Evolutionary conservation across 1,284 basidiomycete species (phyloP).

Genomic region (Rhodotorula mucilaginosa): DNA sequence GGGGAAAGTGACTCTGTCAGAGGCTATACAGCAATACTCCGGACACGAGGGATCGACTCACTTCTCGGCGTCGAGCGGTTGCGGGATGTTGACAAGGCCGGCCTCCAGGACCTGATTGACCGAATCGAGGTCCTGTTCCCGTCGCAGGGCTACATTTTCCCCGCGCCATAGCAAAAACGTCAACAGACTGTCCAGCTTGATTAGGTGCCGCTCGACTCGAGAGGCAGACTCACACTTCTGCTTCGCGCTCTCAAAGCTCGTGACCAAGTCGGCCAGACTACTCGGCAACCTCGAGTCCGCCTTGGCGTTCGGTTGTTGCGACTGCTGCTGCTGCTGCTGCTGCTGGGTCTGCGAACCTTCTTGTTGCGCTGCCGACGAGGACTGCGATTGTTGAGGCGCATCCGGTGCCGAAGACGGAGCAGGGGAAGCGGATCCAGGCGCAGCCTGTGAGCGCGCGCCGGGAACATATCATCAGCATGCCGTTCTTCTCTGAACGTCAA

Average conservation of each 20-base stretch:
- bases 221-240: slow-evolving; percentile 70
- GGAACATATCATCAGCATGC: too few species aligned
- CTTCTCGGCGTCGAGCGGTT: slow-evolving; percentile 93
- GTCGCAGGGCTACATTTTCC: slow-evolving; percentile 63
- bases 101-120: slow-evolving; percentile 88
- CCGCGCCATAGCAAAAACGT: not conserved
- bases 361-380: slow-evolving; percentile 17
- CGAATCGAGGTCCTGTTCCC: slow-evolving; percentile 72
- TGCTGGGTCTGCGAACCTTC: slow-evolving; percentile 37
- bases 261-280: slow-evolving; percentile 85
- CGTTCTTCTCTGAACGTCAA: too few species aligned
- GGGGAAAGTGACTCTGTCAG: slow-evolving; percentile 14
- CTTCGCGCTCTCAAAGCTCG: slow-evolving; percentile 92
- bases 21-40: not conserved
- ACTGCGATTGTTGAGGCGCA: not conserved
- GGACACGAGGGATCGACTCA: slow-evolving; percentile 50
- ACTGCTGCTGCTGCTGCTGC: slow-evolving; percentile 29
- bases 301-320: not conserved
- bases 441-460: slow-evolving; percentile 11
- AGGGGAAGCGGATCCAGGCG: slow-evolving; percentile 5
- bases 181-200: not conserved
- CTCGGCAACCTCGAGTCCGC: slow-evolving; percentile 57
- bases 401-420: not conserved
- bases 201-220: too few species aligned
- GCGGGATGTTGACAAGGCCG: slow-evolving; percentile 81